Evolutionary conservation across 169 alveolate species (phyloP), one percentile per base, ranked within the genome.

Genomic region (Plasmodium reichenowi): DNA sequence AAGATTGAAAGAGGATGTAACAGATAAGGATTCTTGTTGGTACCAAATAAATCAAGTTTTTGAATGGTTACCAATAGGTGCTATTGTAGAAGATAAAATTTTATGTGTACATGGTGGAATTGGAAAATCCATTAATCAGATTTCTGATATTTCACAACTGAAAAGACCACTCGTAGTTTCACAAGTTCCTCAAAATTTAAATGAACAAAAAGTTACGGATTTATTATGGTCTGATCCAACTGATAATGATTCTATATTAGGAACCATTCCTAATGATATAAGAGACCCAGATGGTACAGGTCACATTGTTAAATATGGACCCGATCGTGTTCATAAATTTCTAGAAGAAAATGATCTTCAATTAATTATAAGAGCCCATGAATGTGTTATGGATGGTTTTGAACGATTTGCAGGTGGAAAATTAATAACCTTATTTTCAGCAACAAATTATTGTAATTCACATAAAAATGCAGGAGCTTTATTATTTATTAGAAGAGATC

Each of bases 391-490:
- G 99, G 99, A 98, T 93, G 99, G 99, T 1, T 99, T 99, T 92
- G 99, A 99, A 93, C 95, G 99, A 89, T 99, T 99, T 91, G 99
- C 99, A n/a, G 99, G 99, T 10, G 99, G 99, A 17, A 89, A 95
- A 54, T 95, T 99, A 67, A 97, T 99, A 54, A 99, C 99, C 1
- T 98, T 98, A 17, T 98, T 98, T 93, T 97, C 99, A 20, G 99
- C 99, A 0, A 98, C 99, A 50, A 99, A 99, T 94, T 99, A 99
- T 93, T 99, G 99, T 93, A 99, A 99, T 74, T 98, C 99, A 91
- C 99, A 99, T 93, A 98, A 98, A 91, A 99, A 99, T 93, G 99
- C 99, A 2, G 99, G 99, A 12, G 99, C 99, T 0, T 94, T 98
- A 73, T 96, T 99, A 26, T 96, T 97, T 88, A 96, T 99, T 48